Evolutionary conservation across 176 grass and related monocot genomes (phyloP), one percentile per base, ranked within the genome.

Genomic region (Areca catechu): DNA sequence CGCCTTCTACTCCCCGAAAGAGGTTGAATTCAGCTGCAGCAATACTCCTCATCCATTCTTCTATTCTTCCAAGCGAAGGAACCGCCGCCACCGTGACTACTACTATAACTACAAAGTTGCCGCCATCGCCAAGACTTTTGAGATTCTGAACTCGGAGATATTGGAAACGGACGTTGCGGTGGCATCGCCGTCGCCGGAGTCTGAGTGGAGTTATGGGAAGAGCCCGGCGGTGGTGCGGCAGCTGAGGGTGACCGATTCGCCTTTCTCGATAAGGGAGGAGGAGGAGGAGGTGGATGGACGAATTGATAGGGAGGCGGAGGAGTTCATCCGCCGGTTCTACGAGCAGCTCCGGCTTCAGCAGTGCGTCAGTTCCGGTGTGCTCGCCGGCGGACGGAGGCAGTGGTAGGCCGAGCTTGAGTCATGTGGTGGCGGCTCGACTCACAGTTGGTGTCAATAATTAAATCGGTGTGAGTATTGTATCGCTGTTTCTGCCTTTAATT

Each of bases 21-120:
- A 91, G 71, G 77, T 97, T 0, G 78, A 91, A 75, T 97, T 91
- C 86, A 97, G 92, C 79, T 97, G 78, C 72, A 78, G 79, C 37
- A 85, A 70, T 71, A 91, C 92, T 57, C 92, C 92, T 47, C 57
- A 62, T 49, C 77, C 62, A 14, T 60, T 24, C 62, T 43, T 75
- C 48, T 53, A 70, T 54, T 28, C 12, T n/a, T 50, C 57, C 22
- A 74, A 62, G 53, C 65, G 58, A 5, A 70, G 56, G 37, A 20
- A 52, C 16, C 68, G 61, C 21, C 78, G 49, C 14, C 50, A 49
- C 16, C 66, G 28, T 7, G 15, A 21, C 37, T 18, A 69, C 49
- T 19, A 12, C 5, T 20, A 28, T 2, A 24, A 30, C 1, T 12
- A 60, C n/a, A 59, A 2, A 5, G 74, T 60, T 1, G 50, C 65